These are phyloP conservation scores for Candida montana DNA, from an alignment of 805 yeast species.

Conservation along the genomic window DNA sequence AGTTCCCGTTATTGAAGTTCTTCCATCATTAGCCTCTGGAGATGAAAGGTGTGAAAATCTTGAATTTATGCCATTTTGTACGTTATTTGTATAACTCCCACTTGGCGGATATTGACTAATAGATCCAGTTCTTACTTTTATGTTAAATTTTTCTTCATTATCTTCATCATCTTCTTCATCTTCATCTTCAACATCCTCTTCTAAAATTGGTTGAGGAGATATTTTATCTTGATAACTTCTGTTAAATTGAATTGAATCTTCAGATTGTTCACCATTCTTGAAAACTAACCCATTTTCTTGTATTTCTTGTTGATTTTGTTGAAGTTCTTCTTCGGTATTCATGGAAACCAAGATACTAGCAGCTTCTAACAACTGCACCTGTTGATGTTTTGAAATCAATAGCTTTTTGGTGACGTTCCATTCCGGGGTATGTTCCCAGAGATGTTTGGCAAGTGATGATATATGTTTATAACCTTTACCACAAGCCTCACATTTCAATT, in stretches of 20 bases:
- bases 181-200: slow-evolving; percentile 7
- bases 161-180: slow-evolving; percentile 7
- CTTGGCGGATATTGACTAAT: slow-evolving; percentile 43
- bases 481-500: slow-evolving; percentile 82
- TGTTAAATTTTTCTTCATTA: slow-evolving; percentile 4
- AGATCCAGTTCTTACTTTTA: slow-evolving; percentile 34
- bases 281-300: slow-evolving; percentile 5
- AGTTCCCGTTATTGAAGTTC: slow-evolving; percentile 26
- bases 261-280: neutral
- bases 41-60: slow-evolving; percentile 3
- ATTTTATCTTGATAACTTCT: slow-evolving; percentile 11
- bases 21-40: slow-evolving; percentile 8
- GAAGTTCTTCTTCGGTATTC: slow-evolving; percentile 10
- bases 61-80: neutral
- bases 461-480: slow-evolving; percentile 90
- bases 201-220: slow-evolving; percentile 12
- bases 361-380: slow-evolving; percentile 23
- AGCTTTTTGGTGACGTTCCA: slow-evolving; percentile 85
- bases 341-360: slow-evolving; percentile 23
- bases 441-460: slow-evolving; percentile 78
- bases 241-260: slow-evolving; percentile 11
- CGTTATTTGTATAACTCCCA: slow-evolving; percentile 3
- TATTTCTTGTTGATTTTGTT: neutral
- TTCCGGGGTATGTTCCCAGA: slow-evolving; percentile 94
- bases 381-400: slow-evolving; percentile 42